These are phyloP conservation scores for Kwoniella sp. DNA, from an alignment of 768 basidiomycete species.

Conservation along the genomic window DNA sequence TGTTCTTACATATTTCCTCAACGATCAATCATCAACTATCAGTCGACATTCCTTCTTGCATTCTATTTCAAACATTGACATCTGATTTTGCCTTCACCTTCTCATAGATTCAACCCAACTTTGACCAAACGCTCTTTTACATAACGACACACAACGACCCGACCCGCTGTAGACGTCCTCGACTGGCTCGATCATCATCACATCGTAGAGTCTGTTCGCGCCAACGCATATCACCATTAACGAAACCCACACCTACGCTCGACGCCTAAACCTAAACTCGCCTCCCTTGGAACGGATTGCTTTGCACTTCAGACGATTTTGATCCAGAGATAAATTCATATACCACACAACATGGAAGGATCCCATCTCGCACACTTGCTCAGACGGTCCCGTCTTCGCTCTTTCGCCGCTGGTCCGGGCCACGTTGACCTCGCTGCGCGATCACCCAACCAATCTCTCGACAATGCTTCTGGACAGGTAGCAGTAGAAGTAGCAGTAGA, in stretches of 20 bases:
- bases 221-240: background rate
- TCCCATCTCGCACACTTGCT: constrained; percentile 18
- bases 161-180: too few species aligned
- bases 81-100: too few species aligned
- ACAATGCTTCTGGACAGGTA: background rate
- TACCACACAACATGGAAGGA: constrained; percentile 9
- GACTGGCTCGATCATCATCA: background rate
- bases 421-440: constrained; percentile 8
- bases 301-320: too few species aligned
- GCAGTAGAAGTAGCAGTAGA: background rate
- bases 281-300: too few species aligned
- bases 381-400: constrained; percentile 21
- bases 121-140: background rate
- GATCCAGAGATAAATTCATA: too few species aligned
- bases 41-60: too few species aligned
- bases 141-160: background rate
- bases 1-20: background rate
- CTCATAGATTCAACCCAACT: too few species aligned
- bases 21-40: background rate
- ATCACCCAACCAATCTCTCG: constrained; percentile 13
- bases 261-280: too few species aligned
- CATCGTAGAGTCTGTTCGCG: background rate
- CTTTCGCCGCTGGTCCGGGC: constrained; percentile 18
- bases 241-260: background rate
- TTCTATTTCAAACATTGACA: too few species aligned